phyloP scores from a whole-genome alignment of 306 rosid species.

The Cucurbita maxima region DNA sequence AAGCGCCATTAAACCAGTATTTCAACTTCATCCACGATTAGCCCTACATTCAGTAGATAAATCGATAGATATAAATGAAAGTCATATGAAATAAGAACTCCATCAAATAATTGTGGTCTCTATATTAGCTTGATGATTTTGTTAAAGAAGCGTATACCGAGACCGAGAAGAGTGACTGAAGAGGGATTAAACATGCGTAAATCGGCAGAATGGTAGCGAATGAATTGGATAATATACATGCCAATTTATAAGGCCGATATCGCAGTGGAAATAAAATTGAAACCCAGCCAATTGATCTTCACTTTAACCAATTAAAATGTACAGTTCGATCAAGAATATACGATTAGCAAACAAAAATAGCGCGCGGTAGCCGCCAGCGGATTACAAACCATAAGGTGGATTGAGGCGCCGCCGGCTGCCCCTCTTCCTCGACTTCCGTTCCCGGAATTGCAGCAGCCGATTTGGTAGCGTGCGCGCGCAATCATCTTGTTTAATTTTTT shows the following conservation, averaged over 20 bases:
- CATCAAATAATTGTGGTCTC: neutral
- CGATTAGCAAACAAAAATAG: neutral
- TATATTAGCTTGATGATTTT: neutral
- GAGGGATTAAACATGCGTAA: neutral
- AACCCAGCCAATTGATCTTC: neutral
- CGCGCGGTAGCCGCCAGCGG: no score
- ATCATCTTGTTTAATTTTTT: neutral
- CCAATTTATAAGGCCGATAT: neutral
- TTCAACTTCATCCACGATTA: neutral
- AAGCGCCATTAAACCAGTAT: slow-evolving; percentile 41
- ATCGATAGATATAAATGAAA: neutral
- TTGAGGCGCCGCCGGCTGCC: no score
- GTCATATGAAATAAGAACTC: neutral
- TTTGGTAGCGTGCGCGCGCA: neutral
- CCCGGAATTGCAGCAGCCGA: no score
- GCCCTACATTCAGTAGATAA: neutral
- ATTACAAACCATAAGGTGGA: no score
- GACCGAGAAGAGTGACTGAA: neutral
- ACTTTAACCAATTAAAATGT: neutral
- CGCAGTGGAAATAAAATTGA: neutral
- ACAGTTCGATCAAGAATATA: neutral
- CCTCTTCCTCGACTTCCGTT: no score
- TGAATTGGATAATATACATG: neutral
- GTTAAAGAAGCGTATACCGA: neutral
- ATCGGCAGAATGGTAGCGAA: neutral